Conservation (phyloP, 2,329 filamentous ascomycete genomes). For the Ascochyta rabiei region DNA sequence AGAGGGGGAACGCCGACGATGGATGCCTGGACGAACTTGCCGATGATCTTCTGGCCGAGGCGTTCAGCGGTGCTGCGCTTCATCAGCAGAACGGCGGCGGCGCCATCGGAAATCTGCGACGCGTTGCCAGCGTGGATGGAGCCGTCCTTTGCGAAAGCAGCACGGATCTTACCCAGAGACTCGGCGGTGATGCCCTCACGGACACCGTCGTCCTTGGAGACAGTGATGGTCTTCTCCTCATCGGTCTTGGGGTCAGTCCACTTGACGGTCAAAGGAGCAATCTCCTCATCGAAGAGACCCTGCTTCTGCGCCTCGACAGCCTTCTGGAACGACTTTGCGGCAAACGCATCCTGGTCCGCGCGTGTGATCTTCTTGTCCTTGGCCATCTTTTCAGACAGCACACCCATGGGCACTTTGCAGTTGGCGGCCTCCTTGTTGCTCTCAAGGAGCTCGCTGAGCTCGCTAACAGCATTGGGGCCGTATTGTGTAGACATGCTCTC, state of each 20-base stretch:
- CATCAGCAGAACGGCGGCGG: slow-evolving; percentile 94
- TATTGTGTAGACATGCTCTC: slow-evolving; percentile 97
- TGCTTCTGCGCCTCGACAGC: slow-evolving; percentile 81
- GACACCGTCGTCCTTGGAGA: slow-evolving; percentile 86
- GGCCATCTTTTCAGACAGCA: slow-evolving; percentile 93
- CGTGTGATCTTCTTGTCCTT: slow-evolving; percentile 78
- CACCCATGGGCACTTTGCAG: slow-evolving; percentile 98
- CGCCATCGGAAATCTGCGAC: slow-evolving; percentile 90
- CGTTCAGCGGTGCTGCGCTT: slow-evolving; percentile 87
- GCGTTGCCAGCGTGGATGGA: slow-evolving; percentile 97
- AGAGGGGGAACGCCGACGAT: slow-evolving; percentile 89
- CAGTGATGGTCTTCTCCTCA: slow-evolving; percentile 81
- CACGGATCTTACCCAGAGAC: slow-evolving; percentile 85
- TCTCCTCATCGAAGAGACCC: slow-evolving; percentile 93
- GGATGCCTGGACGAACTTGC: slow-evolving; percentile 87
- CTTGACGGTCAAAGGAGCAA: slow-evolving; percentile 83
- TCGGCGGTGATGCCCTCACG: slow-evolving; percentile 84
- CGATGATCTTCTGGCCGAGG: slow-evolving; percentile 85
- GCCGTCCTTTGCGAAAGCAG: slow-evolving; percentile 89
- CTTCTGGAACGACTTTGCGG: slow-evolving; percentile 90
- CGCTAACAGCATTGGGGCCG: slow-evolving; percentile 83
- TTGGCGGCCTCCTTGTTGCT: slow-evolving; percentile 81
- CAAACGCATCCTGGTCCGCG: slow-evolving; percentile 85
- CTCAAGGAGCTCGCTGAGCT: slow-evolving; percentile 91
- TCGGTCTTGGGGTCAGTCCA: slow-evolving; percentile 90